These are phyloP conservation scores for Microdochium paspali DNA, from an alignment of 2,329 filamentous ascomycete genomes.

Conservation along the genomic window DNA sequence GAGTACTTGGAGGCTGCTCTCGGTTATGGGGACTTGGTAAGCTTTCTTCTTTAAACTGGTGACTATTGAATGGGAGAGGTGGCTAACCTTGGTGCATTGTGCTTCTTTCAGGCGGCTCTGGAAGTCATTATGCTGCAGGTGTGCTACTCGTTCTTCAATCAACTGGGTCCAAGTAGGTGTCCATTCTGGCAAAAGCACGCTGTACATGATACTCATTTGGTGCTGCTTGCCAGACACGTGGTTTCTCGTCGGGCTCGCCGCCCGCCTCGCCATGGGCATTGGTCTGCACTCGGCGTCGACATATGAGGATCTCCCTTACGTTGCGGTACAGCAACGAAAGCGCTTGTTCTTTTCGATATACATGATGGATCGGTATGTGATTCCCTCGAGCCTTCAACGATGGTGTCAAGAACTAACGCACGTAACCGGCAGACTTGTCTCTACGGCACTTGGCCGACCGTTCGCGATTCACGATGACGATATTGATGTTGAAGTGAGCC, in stretches of 20 bases:
- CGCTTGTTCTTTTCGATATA: conserved; percentile 35
- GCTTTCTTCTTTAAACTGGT: conserved; percentile 2
- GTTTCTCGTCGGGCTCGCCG: conserved; percentile 33
- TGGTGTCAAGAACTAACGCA: too few species aligned
- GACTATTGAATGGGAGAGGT: too few species aligned
- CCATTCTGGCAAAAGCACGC: background rate
- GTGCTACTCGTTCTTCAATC: conserved; percentile 38
- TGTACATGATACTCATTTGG: too few species aligned
- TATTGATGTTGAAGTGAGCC: conserved; percentile 23
- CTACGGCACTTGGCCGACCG: conserved; percentile 30
- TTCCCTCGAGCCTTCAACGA: too few species aligned
- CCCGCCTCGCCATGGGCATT: conserved; percentile 31
- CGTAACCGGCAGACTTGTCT: conserved; percentile 26
- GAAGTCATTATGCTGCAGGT: conserved; percentile 35
- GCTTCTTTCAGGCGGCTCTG: conserved; percentile 22
- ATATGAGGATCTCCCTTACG: conserved; percentile 20
- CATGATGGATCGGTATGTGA: conserved; percentile 34
- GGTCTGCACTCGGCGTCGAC: conserved; percentile 26
- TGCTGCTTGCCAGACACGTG: conserved; percentile 25
- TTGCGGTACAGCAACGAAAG: conserved; percentile 26
- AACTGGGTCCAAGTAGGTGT: conserved; percentile 30
- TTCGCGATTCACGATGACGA: conserved; percentile 36
- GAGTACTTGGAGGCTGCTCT: conserved; percentile 28
- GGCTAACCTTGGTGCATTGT: too few species aligned
- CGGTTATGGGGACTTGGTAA: conserved; percentile 26